Evolutionary conservation across 83 land plant genomes (phyloP), one percentile per base, ranked within the genome.

Genomic region (Picea engelmannii): DNA sequence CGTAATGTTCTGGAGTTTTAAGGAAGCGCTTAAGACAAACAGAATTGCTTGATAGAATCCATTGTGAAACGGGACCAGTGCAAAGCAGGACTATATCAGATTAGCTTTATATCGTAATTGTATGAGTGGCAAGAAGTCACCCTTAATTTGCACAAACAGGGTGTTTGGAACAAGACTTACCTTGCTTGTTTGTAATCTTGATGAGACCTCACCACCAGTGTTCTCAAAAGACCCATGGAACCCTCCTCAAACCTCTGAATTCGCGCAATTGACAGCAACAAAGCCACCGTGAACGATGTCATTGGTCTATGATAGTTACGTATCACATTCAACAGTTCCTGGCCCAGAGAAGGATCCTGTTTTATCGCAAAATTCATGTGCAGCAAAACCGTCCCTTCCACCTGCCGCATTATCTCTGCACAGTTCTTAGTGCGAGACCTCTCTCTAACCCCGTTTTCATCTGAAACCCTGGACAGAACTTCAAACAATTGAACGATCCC

Each of bases 361-460:
- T 94, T 96, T 76, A 94, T 97, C 13, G 94, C 99, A 81, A 96
- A 96, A 83, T 94, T 94, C 78, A 94, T 86, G 82, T 96, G 99
- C 80, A 96, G 90, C 80, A 96, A 79, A 24, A 93, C 91, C 42
- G 99, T 96, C 73, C 99, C 97, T 71, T 92, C 97, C 23, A 96
- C 91, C 86, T 96, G 99, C 68, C 88, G 79, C 59, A 84, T 80
- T 13, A 83, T 85, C n/a, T 94, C 91, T 15, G 79, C 78, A 11
- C 82, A 58, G 38, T 66, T 79, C 38, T 70, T 66, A 61, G 80
- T 79, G 81, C 38, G 52, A 6, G 35, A 17, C 10, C 27, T 66
- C 27, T 31, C n/a, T 17, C 24, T 69, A 55, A 67, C 64, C 35
- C 42, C 65, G 67, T 24, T 25, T 31, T 27, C 71, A 9, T 66